Percentiles rank a stretch among this genome's conserved stretches.
Conservation (phyloP, 139 green algal genomes). For the Volvox africanus region DNA sequence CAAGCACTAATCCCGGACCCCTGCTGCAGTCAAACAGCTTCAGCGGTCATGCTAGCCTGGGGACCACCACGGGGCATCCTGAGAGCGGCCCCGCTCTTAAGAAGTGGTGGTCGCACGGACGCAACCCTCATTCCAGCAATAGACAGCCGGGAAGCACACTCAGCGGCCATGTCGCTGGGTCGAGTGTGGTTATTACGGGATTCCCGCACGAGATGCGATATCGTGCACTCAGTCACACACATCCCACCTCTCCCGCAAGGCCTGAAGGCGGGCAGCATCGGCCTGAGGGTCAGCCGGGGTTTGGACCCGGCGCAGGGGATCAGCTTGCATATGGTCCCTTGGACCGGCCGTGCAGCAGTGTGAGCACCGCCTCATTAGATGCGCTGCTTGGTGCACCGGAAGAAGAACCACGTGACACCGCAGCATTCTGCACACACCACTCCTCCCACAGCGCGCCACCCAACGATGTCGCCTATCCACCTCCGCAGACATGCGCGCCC, state of each 20-base stretch:
- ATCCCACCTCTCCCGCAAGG: neutral
- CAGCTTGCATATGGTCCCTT: neutral
- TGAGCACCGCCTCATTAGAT: neutral
- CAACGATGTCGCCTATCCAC: neutral
- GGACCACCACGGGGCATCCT: neutral
- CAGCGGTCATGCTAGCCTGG: neutral
- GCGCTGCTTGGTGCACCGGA: neutral
- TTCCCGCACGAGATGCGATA: neutral
- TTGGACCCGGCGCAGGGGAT: neutral
- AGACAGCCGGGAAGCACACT: neutral
- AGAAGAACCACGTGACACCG: neutral
- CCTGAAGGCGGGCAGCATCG: too few species aligned
- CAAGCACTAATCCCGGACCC: neutral
- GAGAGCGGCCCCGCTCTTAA: neutral
- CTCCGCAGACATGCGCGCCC: neutral
- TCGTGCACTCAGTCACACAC: neutral
- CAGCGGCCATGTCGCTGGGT: neutral
- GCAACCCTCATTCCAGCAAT: neutral
- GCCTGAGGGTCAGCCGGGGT: neutral
- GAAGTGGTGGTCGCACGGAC: neutral
- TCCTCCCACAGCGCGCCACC: neutral
- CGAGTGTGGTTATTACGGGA: constrained; percentile 2
- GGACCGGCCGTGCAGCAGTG: constrained; percentile 25
- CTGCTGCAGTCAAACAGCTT: neutral
- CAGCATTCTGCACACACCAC: neutral